A percentile compares a stretch with the other conserved stretches of the same genome.
Evolutionary conservation across 2,329 filamentous ascomycete species (phyloP).

Genomic region (Hypomyces perniciosus): DNA sequence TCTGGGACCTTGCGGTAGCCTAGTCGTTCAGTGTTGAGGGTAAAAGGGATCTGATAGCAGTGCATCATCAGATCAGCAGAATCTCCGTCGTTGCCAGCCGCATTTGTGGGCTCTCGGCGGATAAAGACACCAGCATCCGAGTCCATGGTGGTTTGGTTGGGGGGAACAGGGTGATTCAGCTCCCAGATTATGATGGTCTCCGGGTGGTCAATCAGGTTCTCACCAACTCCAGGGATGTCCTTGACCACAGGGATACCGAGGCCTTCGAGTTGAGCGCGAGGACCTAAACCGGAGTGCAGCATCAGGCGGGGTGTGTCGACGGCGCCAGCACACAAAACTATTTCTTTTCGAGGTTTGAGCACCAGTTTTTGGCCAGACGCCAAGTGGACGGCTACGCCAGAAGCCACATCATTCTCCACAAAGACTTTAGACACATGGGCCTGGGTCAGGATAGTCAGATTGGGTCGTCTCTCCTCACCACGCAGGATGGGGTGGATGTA

Average conservation of each 20-base stretch:
- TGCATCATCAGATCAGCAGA: constrained; percentile 92
- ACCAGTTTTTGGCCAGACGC: constrained; percentile 47
- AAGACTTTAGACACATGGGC: constrained; percentile 83
- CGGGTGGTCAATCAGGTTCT: constrained; percentile 56
- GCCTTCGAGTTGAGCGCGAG: constrained; percentile 45
- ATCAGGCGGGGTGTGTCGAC: constrained; percentile 71
- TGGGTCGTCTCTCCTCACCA: constrained; percentile 74
- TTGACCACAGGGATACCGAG: constrained; percentile 50
- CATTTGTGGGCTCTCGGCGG: constrained; percentile 67
- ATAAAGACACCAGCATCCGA: constrained; percentile 86
- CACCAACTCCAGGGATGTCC: constrained; percentile 54
- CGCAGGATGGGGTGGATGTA: constrained; percentile 89
- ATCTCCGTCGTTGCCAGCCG: constrained; percentile 61
- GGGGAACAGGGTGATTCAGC: constrained; percentile 67
- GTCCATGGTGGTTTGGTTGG: constrained; percentile 84
- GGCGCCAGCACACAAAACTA: constrained; percentile 72
- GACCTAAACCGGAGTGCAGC: constrained; percentile 52
- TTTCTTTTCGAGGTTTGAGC: constrained; percentile 65
- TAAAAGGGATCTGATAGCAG: constrained; percentile 93
- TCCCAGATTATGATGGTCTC: constrained; percentile 65
- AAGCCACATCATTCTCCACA: constrained; percentile 61
- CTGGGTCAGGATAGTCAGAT: constrained; percentile 80
- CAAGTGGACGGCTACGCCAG: constrained; percentile 63
- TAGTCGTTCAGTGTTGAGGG: constrained; percentile 74
- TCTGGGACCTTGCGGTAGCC: constrained; percentile 60